A percentile compares a stretch with the other conserved stretches of the same genome.
Evolutionary conservation across 2,329 filamentous ascomycete species (phyloP).

Genomic region (Ascochyta lentis): DNA sequence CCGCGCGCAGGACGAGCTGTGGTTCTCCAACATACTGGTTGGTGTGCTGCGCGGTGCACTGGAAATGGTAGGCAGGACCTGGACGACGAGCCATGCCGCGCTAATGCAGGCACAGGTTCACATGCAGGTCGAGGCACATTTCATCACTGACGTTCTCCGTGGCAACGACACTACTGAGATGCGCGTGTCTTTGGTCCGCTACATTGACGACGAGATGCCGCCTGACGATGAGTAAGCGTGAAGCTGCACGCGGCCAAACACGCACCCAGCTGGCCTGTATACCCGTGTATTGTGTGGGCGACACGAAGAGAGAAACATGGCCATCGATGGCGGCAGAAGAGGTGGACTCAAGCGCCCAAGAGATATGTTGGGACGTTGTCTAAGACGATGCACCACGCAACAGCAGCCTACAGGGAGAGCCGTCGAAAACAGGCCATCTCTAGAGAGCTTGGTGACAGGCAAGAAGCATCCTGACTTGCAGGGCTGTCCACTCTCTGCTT

Average conservation of each 20-base stretch:
- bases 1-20: slow-evolving; percentile 91
- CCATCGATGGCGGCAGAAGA: background rate
- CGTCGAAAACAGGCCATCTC: background rate
- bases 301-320: background rate
- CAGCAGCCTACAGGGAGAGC: background rate
- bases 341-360: too few species aligned
- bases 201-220: slow-evolving; percentile 97
- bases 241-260: background rate
- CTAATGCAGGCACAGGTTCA: slow-evolving; percentile 64
- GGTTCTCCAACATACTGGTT: slow-evolving; percentile 98
- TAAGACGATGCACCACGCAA: background rate
- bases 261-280: background rate
- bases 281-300: background rate
- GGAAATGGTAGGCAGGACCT: slow-evolving; percentile 76
- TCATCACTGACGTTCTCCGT: slow-evolving; percentile 89
- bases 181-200: slow-evolving; percentile 87
- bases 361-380: background rate
- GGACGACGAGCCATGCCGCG: background rate
- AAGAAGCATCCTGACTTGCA: background rate
- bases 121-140: slow-evolving; percentile 98
- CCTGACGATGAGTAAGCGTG: slow-evolving; percentile 83
- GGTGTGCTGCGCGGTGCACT: slow-evolving; percentile 88
- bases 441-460: background rate
- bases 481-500: background rate
- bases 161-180: slow-evolving; percentile 98